Evolutionary conservation across 108 stramenopile species (phyloP).

Genomic region (Cylindrotheca fusiformis): DNA sequence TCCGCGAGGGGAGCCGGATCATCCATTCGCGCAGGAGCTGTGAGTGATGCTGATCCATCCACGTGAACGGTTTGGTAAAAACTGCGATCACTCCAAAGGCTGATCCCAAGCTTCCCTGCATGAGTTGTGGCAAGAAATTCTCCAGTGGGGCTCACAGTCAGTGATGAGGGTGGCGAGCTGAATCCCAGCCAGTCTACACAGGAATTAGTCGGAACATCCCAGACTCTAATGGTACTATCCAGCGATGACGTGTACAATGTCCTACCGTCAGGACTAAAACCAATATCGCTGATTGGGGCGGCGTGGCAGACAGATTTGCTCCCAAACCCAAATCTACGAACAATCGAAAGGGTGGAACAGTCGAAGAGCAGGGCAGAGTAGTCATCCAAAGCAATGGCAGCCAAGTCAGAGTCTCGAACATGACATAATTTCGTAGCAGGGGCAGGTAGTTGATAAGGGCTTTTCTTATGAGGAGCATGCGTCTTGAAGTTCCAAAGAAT

Average conservation of each 20-base stretch:
- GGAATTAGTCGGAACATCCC: conserved; percentile 92
- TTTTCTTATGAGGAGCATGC: conserved; percentile 83
- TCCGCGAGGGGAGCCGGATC: conserved; percentile 85
- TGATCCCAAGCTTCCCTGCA: conserved; percentile 75
- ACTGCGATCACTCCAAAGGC: conserved; percentile 92
- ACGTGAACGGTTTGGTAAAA: conserved; percentile 87
- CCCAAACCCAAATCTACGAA: conserved; percentile 63
- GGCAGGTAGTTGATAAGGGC: conserved; percentile 62
- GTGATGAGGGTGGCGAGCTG: conserved; percentile 72
- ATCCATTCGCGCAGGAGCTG: conserved; percentile 77
- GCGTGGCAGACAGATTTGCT: conserved; percentile 42
- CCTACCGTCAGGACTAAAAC: conserved; percentile 90
- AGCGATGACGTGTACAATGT: conserved; percentile 82
- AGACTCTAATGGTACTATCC: conserved; percentile 88
- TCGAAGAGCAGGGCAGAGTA: conserved; percentile 72
- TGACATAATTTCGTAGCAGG: conserved; percentile 75
- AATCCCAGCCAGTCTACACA: conserved; percentile 96
- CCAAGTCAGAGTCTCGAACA: conserved; percentile 79
- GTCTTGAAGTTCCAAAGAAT: conserved; percentile 89
- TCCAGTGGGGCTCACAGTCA: conserved; percentile 92
- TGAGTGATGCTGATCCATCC: conserved; percentile 53
- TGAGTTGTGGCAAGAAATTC: conserved; percentile 95
- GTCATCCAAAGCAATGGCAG: conserved; percentile 74
- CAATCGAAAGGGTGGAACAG: conserved; percentile 62
- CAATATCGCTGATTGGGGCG: conserved; percentile 80